Evolutionary conservation across 2,329 filamentous ascomycete species (phyloP).

Genomic region (Fusarium solani-melongenae): DNA sequence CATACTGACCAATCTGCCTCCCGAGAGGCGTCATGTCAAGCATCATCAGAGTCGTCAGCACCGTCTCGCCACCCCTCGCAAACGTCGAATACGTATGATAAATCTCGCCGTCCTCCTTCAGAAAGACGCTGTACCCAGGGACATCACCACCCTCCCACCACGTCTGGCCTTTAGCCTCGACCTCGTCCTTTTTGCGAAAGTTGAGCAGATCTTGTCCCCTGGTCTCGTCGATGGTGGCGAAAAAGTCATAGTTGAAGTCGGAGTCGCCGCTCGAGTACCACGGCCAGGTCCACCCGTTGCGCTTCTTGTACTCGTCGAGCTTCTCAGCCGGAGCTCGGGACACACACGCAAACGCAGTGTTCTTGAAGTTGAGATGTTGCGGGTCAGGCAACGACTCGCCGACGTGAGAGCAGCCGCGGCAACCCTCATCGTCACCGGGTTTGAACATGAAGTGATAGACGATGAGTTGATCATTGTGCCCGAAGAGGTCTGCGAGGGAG

Average conservation of each 20-base stretch:
- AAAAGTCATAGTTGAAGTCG: constrained; percentile 55
- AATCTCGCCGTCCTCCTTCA: constrained; percentile 44
- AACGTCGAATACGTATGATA: constrained; percentile 54
- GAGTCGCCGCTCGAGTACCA: constrained; percentile 52
- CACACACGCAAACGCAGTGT: constrained; percentile 53
- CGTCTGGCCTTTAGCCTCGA: constrained; percentile 41
- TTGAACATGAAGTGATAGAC: constrained; percentile 61
- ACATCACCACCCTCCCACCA: constrained; percentile 46
- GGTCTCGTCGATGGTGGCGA: constrained; percentile 47
- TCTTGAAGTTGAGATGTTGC: constrained; percentile 50
- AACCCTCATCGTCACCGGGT: constrained; percentile 49
- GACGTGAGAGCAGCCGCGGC: constrained; percentile 52
- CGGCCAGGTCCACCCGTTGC: constrained; percentile 54
- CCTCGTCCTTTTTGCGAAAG: constrained; percentile 41
- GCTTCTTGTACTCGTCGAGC: constrained; percentile 50
- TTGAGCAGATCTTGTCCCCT: constrained; percentile 43
- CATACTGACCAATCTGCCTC: constrained; percentile 41
- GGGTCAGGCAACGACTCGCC: constrained; percentile 53
- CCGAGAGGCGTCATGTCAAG: constrained; percentile 51
- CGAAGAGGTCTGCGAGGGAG: constrained; percentile 48
- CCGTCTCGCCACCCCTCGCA: constrained; percentile 46
- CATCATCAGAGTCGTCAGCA: constrained; percentile 46
- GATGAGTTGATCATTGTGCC: constrained; percentile 50
- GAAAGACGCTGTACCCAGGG: constrained; percentile 52
- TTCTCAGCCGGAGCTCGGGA: constrained; percentile 52